Evolutionary conservation across 129 eudicot genomes (phyloP), one percentile per base, ranked within the genome.

Genomic region (Tagetes patula): DNA sequence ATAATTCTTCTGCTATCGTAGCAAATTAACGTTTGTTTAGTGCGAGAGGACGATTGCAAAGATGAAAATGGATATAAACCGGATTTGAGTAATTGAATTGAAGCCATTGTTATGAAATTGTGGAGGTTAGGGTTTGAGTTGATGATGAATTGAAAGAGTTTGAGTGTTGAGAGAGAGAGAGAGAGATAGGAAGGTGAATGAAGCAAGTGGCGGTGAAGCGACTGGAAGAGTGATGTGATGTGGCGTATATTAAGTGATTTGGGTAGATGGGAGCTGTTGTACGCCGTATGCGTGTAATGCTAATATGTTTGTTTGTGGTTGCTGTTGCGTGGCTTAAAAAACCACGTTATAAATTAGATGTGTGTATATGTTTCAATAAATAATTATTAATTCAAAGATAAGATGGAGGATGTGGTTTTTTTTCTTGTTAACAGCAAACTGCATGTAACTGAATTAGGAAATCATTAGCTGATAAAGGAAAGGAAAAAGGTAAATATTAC

Each of bases 41-140:
- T 77, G 40, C 34, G 67, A 6, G 68, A 69, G 12, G 41, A 70
- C 36, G 88, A 71, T 67, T 72, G 77, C 27, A 84, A 78, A 33
- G 84, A 72, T 55, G 80, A 75, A 59, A 86, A 77, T 0, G 90
- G 87, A 65, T 77, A 61, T 42, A 84, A 74, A 67, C 78, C 78
- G 8, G 90, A 81, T 72, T 87, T 90, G 34, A 85, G 34, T 53
- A 83, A 53, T 63, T 90, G 93, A 62, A 85, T 72, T 4, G 88
- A 83, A 48, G 90, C 93, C 96, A 90, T 90, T 56, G 36, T 2
- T 47, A 0, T 13, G 3, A 12, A 54, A 7, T 3, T n/a, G 20
- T 12, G 27, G 27, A 20, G 27, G 2, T 20, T 54, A 54, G 34
- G 60, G 60, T 54, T 54, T 54, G 60, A 20, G 6, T 4, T 36